Conservation (phyloP, 2,329 filamentous ascomycete species). For the Lasiodiplodia citricola region DNA sequence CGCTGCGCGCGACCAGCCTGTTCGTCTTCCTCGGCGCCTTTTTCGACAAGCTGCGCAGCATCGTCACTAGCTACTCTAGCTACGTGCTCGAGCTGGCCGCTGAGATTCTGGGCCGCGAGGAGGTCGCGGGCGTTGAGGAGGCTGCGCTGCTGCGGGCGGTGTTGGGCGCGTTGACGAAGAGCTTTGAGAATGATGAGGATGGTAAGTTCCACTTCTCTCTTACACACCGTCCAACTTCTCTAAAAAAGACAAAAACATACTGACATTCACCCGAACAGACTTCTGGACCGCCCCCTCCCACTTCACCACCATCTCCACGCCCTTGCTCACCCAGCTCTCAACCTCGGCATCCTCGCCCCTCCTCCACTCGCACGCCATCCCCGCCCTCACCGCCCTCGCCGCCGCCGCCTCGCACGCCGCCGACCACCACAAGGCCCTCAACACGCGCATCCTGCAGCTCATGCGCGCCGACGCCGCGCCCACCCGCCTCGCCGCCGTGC, state of each 20-base stretch:
- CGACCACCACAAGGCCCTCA: conserved; percentile 90
- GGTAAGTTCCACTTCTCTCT: conserved; percentile 45
- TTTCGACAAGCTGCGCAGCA: conserved; percentile 86
- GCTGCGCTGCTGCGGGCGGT: conserved; percentile 69
- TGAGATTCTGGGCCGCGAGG: conserved; percentile 57
- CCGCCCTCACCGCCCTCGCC: conserved; percentile 80
- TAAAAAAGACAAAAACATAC: not conserved
- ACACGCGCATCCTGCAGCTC: conserved; percentile 75
- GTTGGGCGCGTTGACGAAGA: conserved; percentile 72
- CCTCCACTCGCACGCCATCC: conserved; percentile 59
- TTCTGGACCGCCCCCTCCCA: conserved; percentile 95
- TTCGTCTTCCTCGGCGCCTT: conserved; percentile 82
- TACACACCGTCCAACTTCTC: not conserved
- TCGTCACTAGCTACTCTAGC: conserved; percentile 89
- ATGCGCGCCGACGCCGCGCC: conserved; percentile 74
- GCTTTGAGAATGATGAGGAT: conserved; percentile 89
- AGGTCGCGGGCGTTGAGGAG: conserved; percentile 34
- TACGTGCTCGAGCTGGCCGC: conserved; percentile 81
- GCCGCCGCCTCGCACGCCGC: conserved; percentile 73
- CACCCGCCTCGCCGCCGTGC: conserved; percentile 81
- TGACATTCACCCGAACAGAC: conserved; percentile 47
- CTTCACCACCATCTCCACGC: conserved; percentile 73
- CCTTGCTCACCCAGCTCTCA: conserved; percentile 68
- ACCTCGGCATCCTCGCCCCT: conserved; percentile 34
- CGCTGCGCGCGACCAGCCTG: conserved; percentile 72